A percentile compares a stretch with the other conserved stretches of the same genome.
Conservation (phyloP, 2,329 filamentous ascomycete species). For the Paracamarosporium sp. region DNA sequence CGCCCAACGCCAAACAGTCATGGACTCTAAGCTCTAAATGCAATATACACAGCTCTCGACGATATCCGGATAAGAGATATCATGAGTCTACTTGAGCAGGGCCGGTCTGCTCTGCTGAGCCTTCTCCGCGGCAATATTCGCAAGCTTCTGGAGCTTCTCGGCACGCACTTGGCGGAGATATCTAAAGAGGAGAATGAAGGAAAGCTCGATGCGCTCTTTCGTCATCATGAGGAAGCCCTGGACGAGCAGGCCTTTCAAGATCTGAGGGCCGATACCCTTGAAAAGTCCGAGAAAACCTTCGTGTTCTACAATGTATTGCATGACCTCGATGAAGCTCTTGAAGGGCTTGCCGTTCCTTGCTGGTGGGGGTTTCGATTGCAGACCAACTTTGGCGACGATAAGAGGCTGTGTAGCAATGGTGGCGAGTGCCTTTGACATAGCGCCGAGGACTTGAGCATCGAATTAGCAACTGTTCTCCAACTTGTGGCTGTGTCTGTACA, state of each 20-base stretch:
- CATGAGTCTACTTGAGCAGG: slow-evolving; percentile 36
- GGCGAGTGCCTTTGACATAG: slow-evolving; percentile 89
- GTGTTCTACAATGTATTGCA: slow-evolving; percentile 89
- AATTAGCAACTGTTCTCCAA: slow-evolving; percentile 19
- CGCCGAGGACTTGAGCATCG: slow-evolving; percentile 74
- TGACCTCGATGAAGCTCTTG: slow-evolving; percentile 91
- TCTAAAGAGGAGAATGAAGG: slow-evolving; percentile 85
- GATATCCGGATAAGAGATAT: neutral
- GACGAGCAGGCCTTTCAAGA: slow-evolving; percentile 89
- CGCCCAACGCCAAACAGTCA: slow-evolving; percentile 5
- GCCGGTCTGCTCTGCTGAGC: slow-evolving; percentile 41
- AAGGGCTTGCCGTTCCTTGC: slow-evolving; percentile 87
- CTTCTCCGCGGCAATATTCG: slow-evolving; percentile 68
- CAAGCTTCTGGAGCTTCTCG: slow-evolving; percentile 72
- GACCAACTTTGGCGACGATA: slow-evolving; percentile 95
- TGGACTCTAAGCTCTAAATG: slow-evolving; percentile 4
- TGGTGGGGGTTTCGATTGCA: slow-evolving; percentile 91
- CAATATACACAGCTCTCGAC: slow-evolving; percentile 8
- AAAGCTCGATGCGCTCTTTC: slow-evolving; percentile 90
- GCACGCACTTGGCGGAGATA: slow-evolving; percentile 76
- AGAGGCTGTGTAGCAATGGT: slow-evolving; percentile 93
- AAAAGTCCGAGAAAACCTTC: slow-evolving; percentile 87
- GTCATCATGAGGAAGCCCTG: slow-evolving; percentile 99
- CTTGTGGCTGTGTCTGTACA: slow-evolving; percentile 49
- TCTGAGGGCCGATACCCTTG: slow-evolving; percentile 95